These are phyloP conservation scores for Penicillium griseofulvum DNA, from an alignment of 2,329 filamentous ascomycete genomes.

Conservation along the genomic window DNA sequence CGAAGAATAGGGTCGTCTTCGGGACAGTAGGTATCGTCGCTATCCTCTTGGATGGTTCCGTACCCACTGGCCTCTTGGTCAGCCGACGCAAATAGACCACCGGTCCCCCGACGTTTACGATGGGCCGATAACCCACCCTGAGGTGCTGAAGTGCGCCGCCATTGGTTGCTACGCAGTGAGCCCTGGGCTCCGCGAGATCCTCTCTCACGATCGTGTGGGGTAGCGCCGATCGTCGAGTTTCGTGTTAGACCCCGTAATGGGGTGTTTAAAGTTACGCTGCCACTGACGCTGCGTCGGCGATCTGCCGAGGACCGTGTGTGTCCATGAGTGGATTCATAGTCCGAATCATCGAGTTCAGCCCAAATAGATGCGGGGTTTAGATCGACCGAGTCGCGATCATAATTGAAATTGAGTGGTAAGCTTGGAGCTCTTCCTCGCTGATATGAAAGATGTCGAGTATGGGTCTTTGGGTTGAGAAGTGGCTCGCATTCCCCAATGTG, in stretches of 20 bases:
- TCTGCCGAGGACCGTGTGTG: conserved; percentile 13
- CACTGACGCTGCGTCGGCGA: conserved; percentile 26
- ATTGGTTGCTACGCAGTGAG: conserved; percentile 13
- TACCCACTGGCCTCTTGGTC: conserved; percentile 22
- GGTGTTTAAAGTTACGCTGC: conserved; percentile 17
- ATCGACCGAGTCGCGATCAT: conserved; percentile 50
- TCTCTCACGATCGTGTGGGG: conserved; percentile 20
- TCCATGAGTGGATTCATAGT: conserved; percentile 32
- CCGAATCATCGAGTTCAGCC: conserved; percentile 79
- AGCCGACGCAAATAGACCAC: conserved; percentile 29
- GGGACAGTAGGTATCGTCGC: neutral
- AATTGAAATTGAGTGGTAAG: conserved; percentile 29
- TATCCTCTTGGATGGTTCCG: conserved; percentile 26
- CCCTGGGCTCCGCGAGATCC: conserved; percentile 21
- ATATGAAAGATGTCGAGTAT: conserved; percentile 28
- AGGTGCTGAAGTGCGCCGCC: conserved; percentile 29
- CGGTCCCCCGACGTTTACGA: conserved; percentile 17
- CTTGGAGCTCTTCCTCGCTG: conserved; percentile 38
- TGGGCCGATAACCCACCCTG: conserved; percentile 19
- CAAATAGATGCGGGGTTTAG: conserved; percentile 77
- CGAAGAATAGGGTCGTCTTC: neutral
- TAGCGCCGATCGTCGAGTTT: conserved; percentile 23
- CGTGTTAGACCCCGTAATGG: conserved; percentile 19
- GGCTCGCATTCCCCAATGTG: conserved; percentile 40
- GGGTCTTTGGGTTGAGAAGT: conserved; percentile 30